phyloP scores from a whole-genome alignment of 495 filamentous ascomycete genomes.

The Tuber melanosporum region DNA sequence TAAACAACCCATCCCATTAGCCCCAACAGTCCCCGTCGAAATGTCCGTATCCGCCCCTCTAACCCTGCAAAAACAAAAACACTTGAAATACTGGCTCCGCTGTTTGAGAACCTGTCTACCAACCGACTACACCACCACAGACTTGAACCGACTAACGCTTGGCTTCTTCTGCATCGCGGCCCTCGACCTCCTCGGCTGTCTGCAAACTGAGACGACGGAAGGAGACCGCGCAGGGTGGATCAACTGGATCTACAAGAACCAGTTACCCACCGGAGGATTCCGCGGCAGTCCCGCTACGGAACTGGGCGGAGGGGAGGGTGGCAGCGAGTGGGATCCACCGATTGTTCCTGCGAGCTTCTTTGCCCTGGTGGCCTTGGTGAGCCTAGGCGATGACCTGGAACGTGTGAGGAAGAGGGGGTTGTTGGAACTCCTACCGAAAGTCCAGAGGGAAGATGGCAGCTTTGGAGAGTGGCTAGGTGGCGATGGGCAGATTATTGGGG shows the following conservation, averaged over 20 bases:
- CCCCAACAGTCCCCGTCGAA: slow-evolving; percentile 16
- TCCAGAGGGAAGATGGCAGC: slow-evolving; percentile 81
- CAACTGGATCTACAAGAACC: slow-evolving; percentile 68
- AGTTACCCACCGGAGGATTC: slow-evolving; percentile 71
- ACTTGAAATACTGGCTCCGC: slow-evolving; percentile 88
- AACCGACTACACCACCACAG: slow-evolving; percentile 70
- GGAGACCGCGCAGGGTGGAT: slow-evolving; percentile 57
- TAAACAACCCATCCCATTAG: background rate
- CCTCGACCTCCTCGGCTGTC: slow-evolving; percentile 66
- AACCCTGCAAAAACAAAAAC: slow-evolving; percentile 60
- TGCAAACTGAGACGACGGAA: slow-evolving; percentile 52
- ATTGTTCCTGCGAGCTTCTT: slow-evolving; percentile 83
- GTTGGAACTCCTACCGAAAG: slow-evolving; percentile 62
- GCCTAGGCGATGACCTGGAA: slow-evolving; percentile 58
- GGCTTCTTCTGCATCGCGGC: slow-evolving; percentile 81
- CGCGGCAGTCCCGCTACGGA: slow-evolving; percentile 67
- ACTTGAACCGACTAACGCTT: slow-evolving; percentile 81
- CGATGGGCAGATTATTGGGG: slow-evolving; percentile 59
- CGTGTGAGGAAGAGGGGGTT: slow-evolving; percentile 61
- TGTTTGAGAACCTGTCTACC: slow-evolving; percentile 79
- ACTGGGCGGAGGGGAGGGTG: slow-evolving; percentile 45
- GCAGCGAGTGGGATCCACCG: slow-evolving; percentile 64
- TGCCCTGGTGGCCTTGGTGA: slow-evolving; percentile 64
- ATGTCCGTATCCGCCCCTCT: slow-evolving; percentile 42
- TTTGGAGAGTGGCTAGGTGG: slow-evolving; percentile 76